phyloP scores from a whole-genome alignment of 108 stramenopile species.

The Nitzschia putrida region DNA sequence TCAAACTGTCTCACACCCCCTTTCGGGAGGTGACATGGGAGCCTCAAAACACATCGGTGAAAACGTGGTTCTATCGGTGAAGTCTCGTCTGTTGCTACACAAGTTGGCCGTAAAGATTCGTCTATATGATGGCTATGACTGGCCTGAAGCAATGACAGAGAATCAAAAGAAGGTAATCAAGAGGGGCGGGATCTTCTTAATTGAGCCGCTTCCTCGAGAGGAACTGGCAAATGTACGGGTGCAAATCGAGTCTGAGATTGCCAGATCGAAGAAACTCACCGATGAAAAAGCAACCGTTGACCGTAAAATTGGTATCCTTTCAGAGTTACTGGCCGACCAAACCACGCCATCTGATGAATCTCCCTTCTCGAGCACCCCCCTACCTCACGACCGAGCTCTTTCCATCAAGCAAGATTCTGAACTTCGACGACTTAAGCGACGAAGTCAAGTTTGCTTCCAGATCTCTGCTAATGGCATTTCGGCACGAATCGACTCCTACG shows the following conservation, averaged over 20 bases:
- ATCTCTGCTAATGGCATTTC: conserved; percentile 56
- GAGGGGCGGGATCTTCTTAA: conserved; percentile 37
- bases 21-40: conserved; percentile 61
- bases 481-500: conserved; percentile 65
- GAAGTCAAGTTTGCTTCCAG: conserved; percentile 62
- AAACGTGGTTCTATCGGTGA: conserved; percentile 35
- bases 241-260: not conserved
- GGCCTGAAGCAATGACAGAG: conserved; percentile 43
- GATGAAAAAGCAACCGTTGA: not conserved
- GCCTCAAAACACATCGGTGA: conserved; percentile 54
- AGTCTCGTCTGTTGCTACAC: conserved; percentile 58
- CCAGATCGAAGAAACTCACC: not conserved
- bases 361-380: conserved; percentile 42
- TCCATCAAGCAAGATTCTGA: conserved; percentile 37
- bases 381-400: conserved; percentile 58
- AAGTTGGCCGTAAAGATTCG: conserved; percentile 61
- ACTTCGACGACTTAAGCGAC: conserved; percentile 48
- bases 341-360: conserved; percentile 24
- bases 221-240: conserved; percentile 10
- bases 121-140: conserved; percentile 84
- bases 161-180: conserved; percentile 15
- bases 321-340: conserved; percentile 46
- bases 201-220: conserved; percentile 38
- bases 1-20: conserved; percentile 54
- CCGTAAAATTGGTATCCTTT: conserved; percentile 54